Evolutionary conservation across 805 yeast genomes (phyloP), one percentile per base, ranked within the genome.

Genomic region (Allodekkera sacchari): DNA sequence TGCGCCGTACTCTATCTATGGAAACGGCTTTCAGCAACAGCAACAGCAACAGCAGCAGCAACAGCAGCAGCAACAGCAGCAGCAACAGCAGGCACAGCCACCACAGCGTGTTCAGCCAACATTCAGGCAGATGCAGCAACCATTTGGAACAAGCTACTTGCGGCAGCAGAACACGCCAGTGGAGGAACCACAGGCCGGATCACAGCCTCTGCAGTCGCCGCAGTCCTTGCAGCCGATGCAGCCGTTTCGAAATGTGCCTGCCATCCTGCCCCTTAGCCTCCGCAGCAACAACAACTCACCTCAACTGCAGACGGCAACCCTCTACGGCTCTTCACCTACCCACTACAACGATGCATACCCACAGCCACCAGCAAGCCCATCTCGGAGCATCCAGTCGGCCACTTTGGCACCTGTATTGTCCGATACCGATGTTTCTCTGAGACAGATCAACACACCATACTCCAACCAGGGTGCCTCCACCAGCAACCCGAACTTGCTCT

Each of bases 281-380:
- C 31, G 20, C 26, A 10, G 27, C 44, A 17, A 20, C 38, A 20
- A 15, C 37, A 35, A 18, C 39, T 34, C 22, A 20, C 27, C 5
- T n/a, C 38, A 21, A 12, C 35, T 23, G 30, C 36, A 20, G n/a
- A n/a, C 28, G 25, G 35, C 38, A 15, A 35, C 31, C 10, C 27
- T 38, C 21, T 45, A 37, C 28, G 43, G 47, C 7, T 45, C 56
- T 5, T 45, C 54, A 7, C 53, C 58, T 6, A 46, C 45, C 2
- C 43, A 37, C 9, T 34, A 41, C 25, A 36, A 36, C 20, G 49
- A 46, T 6, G 17, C 34, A 25, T 43, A 41, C 29, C 43, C 51
- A 2, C 59, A 52, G 38, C 56, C 55, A 6, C 58, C 60, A 7
- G 42, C 51, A 10, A 52, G 58, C 44, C 62, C 62, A 5, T 50